Percentiles rank a stretch among this genome's conserved stretches.
Evolutionary conservation across 306 rosid genomes (phyloP).

Genomic region (Vicia villosa): DNA sequence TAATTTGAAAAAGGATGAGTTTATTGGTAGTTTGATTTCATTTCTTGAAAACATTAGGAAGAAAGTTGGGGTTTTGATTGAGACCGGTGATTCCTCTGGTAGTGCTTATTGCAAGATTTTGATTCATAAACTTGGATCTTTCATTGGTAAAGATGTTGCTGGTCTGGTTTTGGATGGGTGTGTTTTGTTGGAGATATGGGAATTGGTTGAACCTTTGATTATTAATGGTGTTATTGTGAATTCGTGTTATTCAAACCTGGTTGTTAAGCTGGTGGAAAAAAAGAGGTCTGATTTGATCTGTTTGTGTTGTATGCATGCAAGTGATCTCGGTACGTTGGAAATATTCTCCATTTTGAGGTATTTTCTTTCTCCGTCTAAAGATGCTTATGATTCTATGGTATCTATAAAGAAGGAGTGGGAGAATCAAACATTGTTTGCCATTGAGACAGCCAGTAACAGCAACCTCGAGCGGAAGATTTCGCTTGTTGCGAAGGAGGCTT

Average conservation of each 20-base stretch:
- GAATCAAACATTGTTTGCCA: conserved; percentile 63
- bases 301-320: conserved; percentile 63
- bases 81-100: conserved; percentile 39
- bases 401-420: conserved; percentile 82
- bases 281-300: conserved; percentile 68
- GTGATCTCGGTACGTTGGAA: conserved; percentile 66
- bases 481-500: conserved; percentile 63
- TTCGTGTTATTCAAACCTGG: conserved; percentile 52
- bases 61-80: conserved; percentile 46
- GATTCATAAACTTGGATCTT: conserved; percentile 53
- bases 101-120: conserved; percentile 41
- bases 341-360: conserved; percentile 66
- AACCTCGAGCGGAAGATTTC: conserved; percentile 41
- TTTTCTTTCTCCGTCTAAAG: conserved; percentile 62
- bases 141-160: conserved; percentile 54
- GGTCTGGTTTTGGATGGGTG: conserved; percentile 69
- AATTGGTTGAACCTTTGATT: conserved; percentile 67
- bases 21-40: conserved; percentile 47
- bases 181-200: conserved; percentile 71
- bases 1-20: conserved; percentile 51
- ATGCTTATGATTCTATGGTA: conserved; percentile 43
- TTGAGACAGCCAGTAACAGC: conserved; percentile 52
- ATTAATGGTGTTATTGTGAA: conserved; percentile 53
- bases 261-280: conserved; percentile 52
- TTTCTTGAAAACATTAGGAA: conserved; percentile 58